phyloP scores from a whole-genome alignment of 768 basidiomycete genomes.

The Sistotremastrum niveocremeum region DNA sequence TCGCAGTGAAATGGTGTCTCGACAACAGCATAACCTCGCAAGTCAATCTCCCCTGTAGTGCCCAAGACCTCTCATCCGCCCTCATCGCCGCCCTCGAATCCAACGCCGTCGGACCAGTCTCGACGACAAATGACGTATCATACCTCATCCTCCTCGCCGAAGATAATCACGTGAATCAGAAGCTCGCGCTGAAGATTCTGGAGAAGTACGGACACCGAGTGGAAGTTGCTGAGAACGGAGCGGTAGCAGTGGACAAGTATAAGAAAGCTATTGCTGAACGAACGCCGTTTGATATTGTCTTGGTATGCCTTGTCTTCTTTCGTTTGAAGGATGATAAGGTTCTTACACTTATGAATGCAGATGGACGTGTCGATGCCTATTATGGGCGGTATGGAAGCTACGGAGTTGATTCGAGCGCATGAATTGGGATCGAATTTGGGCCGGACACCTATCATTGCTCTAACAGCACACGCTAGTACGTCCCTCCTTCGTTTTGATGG shows the following conservation, averaged over 20 bases:
- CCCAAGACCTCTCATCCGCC: slow-evolving; percentile 83
- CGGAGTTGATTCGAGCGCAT: slow-evolving; percentile 76
- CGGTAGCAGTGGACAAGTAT: slow-evolving; percentile 84
- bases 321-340: neutral
- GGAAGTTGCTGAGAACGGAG: slow-evolving; percentile 96
- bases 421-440: slow-evolving; percentile 60
- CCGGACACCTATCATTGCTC: slow-evolving; percentile 84
- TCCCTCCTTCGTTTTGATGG: slow-evolving; percentile 11
- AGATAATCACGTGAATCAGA: slow-evolving; percentile 93
- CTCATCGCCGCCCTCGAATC: slow-evolving; percentile 90
- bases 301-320: slow-evolving; percentile 36
- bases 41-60: slow-evolving; percentile 78
- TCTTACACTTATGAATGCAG: slow-evolving; percentile 24
- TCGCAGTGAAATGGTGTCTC: slow-evolving; percentile 83
- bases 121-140: slow-evolving; percentile 70
- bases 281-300: slow-evolving; percentile 81
- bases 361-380: slow-evolving; percentile 99
- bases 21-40: slow-evolving; percentile 95
- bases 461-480: slow-evolving; percentile 94
- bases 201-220: slow-evolving; percentile 93
- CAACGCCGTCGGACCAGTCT: slow-evolving; percentile 81
- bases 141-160: slow-evolving; percentile 95
- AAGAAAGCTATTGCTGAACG: slow-evolving; percentile 57
- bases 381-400: slow-evolving; percentile 98
- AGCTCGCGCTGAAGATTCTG: slow-evolving; percentile 89